phyloP scores from a whole-genome alignment of 2,329 filamentous ascomycete genomes.

The Trichoderma cornu-damae region DNA sequence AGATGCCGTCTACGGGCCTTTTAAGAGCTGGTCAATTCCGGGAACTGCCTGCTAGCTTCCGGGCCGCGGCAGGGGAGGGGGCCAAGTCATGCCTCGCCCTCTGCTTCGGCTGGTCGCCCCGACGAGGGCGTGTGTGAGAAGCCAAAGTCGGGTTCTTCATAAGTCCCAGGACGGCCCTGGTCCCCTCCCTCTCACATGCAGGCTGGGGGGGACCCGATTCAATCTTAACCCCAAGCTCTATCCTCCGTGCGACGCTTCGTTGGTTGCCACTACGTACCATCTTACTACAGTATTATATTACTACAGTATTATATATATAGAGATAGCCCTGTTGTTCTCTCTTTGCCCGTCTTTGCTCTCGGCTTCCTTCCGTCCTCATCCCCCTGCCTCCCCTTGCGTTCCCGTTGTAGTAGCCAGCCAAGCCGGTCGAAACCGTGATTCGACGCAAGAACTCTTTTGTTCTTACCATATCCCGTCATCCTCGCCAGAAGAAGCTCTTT shows the following conservation, averaged over 20 bases:
- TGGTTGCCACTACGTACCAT: no score
- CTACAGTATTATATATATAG: no score
- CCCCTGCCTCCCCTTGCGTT: no score
- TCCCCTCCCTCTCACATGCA: neutral
- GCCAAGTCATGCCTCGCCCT: conserved; percentile 9
- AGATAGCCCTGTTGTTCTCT: conserved; percentile 7
- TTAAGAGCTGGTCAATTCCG: neutral
- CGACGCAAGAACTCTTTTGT: no score
- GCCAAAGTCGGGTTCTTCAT: neutral
- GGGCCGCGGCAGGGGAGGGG: neutral
- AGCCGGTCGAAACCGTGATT: no score
- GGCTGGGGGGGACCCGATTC: neutral
- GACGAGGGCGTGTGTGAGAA: neutral
- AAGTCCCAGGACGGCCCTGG: neutral
- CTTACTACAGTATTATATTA: no score
- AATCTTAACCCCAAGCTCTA: neutral
- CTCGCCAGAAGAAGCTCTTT: neutral
- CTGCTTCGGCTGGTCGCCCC: conserved; percentile 16
- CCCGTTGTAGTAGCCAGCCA: no score
- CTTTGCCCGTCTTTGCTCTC: neutral
- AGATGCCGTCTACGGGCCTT: conserved; percentile 16
- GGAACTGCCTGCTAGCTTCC: neutral
- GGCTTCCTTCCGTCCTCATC: no score
- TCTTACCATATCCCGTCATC: neutral
- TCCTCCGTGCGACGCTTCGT: neutral